Conservation (phyloP, 1,139 yeast genomes). For the Taiozyma onychis region DNA sequence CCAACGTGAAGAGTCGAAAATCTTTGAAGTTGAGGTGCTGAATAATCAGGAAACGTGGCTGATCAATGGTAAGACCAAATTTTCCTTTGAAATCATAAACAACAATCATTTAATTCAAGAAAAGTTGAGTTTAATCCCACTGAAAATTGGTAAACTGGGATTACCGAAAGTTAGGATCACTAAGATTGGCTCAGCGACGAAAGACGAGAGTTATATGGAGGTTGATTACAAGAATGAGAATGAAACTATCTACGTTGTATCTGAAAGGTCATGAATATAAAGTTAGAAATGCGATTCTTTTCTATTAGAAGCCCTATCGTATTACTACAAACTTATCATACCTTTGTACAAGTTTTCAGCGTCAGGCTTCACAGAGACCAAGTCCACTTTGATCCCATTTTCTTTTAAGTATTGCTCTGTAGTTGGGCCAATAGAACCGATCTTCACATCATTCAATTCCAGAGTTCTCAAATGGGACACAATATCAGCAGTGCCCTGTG, state of each 20-base stretch:
- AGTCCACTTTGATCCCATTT: constrained; percentile 50
- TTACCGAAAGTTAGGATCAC: constrained; percentile 60
- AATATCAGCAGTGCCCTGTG: constrained; percentile 74
- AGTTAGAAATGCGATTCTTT: not conserved
- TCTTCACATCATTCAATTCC: constrained; percentile 28
- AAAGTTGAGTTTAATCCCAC: constrained; percentile 57
- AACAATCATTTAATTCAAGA: constrained; percentile 22
- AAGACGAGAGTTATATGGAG: constrained; percentile 44
- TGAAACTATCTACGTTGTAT: constrained; percentile 67
- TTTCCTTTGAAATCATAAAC: constrained; percentile 34
- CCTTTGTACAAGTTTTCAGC: constrained; percentile 49
- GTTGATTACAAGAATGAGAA: constrained; percentile 61
- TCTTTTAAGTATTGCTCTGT: constrained; percentile 59
- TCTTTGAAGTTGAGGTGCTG: constrained; percentile 34
- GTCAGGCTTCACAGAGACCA: constrained; percentile 70
- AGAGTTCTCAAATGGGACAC: constrained; percentile 37
- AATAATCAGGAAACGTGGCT: constrained; percentile 54
- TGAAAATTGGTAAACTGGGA: constrained; percentile 65
- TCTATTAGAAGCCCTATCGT: not conserved
- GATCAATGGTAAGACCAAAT: constrained; percentile 56
- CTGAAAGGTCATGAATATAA: constrained; percentile 37
- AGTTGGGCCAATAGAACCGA: constrained; percentile 93
- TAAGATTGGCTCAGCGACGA: constrained; percentile 27
- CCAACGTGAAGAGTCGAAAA: constrained; percentile 17
- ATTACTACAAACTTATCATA: constrained; percentile 16